Evolutionary conservation across 2,329 filamentous ascomycete species (phyloP).

Genomic region (Xenoacremonium recifei): DNA sequence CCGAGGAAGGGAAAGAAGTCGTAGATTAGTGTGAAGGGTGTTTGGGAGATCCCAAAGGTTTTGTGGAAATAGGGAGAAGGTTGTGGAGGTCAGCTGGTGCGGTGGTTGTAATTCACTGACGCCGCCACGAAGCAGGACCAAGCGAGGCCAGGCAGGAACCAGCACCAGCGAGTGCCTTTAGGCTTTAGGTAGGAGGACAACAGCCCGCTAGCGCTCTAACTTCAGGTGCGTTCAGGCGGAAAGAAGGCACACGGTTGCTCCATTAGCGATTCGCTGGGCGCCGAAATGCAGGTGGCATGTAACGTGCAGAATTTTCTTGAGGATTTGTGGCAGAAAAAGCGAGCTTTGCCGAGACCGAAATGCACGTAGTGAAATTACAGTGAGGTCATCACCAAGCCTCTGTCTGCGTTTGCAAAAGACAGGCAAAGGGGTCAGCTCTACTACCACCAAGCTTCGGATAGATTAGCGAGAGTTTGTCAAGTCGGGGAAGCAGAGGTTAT

Average conservation of each 20-base stretch:
- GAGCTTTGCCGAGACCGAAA: too few species aligned
- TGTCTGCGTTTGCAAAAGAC: too few species aligned
- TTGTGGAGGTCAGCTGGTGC: slow-evolving; percentile 11
- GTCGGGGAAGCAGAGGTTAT: too few species aligned
- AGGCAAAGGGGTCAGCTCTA: too few species aligned
- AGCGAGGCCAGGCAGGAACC: slow-evolving; percentile 22
- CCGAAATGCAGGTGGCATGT: neutral
- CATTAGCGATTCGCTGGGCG: neutral
- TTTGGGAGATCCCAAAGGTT: slow-evolving; percentile 14
- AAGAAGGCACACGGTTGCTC: neutral
- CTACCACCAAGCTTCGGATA: too few species aligned
- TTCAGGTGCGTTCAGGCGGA: slow-evolving; percentile 5
- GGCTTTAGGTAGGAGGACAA: slow-evolving; percentile 14
- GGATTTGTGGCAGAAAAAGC: too few species aligned
- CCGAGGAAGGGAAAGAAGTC: slow-evolving; percentile 26
- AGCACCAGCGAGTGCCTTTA: slow-evolving; percentile 3
- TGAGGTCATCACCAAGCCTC: too few species aligned
- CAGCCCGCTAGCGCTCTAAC: slow-evolving; percentile 6
- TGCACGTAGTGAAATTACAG: too few species aligned
- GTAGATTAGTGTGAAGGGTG: slow-evolving; percentile 28
- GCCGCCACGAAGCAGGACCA: slow-evolving; percentile 19
- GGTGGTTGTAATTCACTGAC: slow-evolving; percentile 29
- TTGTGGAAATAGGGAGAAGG: slow-evolving; percentile 15
- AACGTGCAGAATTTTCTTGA: too few species aligned
- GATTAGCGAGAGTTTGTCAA: too few species aligned